These are phyloP conservation scores for Aspergillus taichungensis DNA, from an alignment of 495 filamentous ascomycete species.

Conservation along the genomic window DNA sequence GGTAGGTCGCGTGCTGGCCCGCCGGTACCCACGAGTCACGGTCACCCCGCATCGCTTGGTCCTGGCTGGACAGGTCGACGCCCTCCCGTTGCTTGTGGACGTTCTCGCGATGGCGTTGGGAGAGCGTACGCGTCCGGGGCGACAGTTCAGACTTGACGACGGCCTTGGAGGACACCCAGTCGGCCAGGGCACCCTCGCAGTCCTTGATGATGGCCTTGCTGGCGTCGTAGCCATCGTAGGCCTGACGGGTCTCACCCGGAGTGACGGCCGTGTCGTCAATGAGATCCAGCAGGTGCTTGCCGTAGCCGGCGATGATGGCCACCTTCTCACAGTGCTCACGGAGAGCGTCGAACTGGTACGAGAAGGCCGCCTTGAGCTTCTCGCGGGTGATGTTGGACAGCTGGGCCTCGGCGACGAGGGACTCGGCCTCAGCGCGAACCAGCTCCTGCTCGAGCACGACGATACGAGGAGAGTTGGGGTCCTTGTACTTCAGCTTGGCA, in stretches of 20 bases:
- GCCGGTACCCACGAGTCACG: slow-evolving; percentile 88
- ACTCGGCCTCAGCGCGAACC: slow-evolving; percentile 96
- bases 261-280: slow-evolving; percentile 96
- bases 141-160: slow-evolving; percentile 79
- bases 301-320: slow-evolving; percentile 93
- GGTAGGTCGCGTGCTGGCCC: slow-evolving; percentile 59
- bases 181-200: slow-evolving; percentile 92
- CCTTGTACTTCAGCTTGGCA: slow-evolving; percentile 98
- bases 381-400: slow-evolving; percentile 98
- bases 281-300: slow-evolving; percentile 91
- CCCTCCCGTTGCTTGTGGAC: slow-evolving; percentile 49
- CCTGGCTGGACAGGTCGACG: slow-evolving; percentile 76
- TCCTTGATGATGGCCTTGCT: slow-evolving; percentile 99
- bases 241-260: slow-evolving; percentile 88
- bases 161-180: slow-evolving; percentile 89
- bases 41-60: slow-evolving; percentile 65
- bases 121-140: slow-evolving; percentile 73
- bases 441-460: slow-evolving; percentile 97
- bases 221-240: slow-evolving; percentile 97
- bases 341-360: slow-evolving; percentile 96
- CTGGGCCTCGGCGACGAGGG: slow-evolving; percentile 93
- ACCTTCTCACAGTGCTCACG: slow-evolving; percentile 98
- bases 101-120: slow-evolving; percentile 68
- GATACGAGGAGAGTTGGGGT: slow-evolving; percentile 94
- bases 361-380: slow-evolving; percentile 97